Conservation (phyloP, 495 filamentous ascomycete species). For the Lasiosphaeris hirsuta region DNA sequence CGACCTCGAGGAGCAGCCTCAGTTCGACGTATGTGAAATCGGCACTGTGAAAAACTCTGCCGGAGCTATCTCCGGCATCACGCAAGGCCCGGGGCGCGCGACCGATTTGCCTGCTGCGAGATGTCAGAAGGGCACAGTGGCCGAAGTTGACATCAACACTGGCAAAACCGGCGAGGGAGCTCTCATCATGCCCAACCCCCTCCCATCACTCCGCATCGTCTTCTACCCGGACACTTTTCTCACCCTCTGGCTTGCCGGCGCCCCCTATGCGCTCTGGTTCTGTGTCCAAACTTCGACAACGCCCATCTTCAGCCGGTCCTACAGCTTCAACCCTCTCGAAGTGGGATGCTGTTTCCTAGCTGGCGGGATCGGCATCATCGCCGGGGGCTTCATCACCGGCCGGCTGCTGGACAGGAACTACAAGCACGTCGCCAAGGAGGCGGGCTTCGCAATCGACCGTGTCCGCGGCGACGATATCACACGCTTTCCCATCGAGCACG, state of each 20-base stretch:
- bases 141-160: not conserved
- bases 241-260: conserved; percentile 23
- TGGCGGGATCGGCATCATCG: conserved; percentile 38
- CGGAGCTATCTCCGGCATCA: too few species aligned
- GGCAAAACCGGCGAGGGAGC: conserved; percentile 10
- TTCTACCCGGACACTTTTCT: conserved; percentile 19
- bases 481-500: conserved; percentile 21
- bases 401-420: conserved; percentile 45
- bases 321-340: conserved; percentile 47
- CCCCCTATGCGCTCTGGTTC: conserved; percentile 26
- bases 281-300: conserved; percentile 36
- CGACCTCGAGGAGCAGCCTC: too few species aligned
- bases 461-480: conserved; percentile 12
- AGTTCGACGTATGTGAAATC: too few species aligned
- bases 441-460: conserved; percentile 18
- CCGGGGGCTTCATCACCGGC: conserved; percentile 16
- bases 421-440: conserved; percentile 34
- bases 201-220: conserved; percentile 17
- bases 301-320: conserved; percentile 39
- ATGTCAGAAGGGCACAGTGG: too few species aligned
- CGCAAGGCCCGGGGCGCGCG: too few species aligned
- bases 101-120: too few species aligned
- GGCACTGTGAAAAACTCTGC: too few species aligned
- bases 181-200: conserved; percentile 12
- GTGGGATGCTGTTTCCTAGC: conserved; percentile 51